Conservation (phyloP, 1,139 yeast genomes). For the Suhomyces panamericanus region DNA sequence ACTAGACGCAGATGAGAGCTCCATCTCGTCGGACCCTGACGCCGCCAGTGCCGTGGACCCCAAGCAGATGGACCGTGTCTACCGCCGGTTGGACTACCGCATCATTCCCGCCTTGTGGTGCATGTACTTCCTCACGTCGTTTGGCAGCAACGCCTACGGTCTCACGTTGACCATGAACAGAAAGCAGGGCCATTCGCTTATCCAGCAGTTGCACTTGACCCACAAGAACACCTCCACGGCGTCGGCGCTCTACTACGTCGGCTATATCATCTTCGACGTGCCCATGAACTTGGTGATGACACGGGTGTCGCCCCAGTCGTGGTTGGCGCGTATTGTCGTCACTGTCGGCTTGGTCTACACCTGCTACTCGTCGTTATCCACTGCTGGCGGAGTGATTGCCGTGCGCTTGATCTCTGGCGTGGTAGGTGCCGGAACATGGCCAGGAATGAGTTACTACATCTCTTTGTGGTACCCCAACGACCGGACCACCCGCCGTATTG, state of each 20-base stretch:
- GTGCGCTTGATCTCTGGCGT: constrained; percentile 73
- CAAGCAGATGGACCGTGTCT: constrained; percentile 55
- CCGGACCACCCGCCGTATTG: constrained; percentile 75
- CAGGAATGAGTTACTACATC: constrained; percentile 84
- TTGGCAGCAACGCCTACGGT: constrained; percentile 78
- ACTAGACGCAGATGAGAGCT: constrained; percentile 6
- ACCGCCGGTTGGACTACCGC: constrained; percentile 64
- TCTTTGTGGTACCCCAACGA: constrained; percentile 86
- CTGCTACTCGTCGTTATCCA: constrained; percentile 62
- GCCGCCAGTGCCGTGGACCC: constrained; percentile 6
- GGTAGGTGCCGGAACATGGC: constrained; percentile 93
- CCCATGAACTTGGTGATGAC: constrained; percentile 90
- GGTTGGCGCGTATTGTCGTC: constrained; percentile 78
- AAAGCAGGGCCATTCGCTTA: constrained; percentile 61
- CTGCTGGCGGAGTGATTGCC: constrained; percentile 64
- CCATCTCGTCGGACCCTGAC: constrained; percentile 3
- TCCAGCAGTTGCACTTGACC: constrained; percentile 51
- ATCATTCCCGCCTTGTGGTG: constrained; percentile 85
- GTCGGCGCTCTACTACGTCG: constrained; percentile 79
- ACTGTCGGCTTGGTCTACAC: constrained; percentile 76
- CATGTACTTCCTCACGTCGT: constrained; percentile 75
- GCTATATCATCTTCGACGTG: constrained; percentile 78
- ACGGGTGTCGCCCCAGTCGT: constrained; percentile 76
- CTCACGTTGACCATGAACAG: constrained; percentile 79
- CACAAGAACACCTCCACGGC: constrained; percentile 69